A percentile compares a stretch with the other conserved stretches of the same genome.
These are phyloP conservation scores for Porphyrellus sp. DNA, from an alignment of 1,284 basidiomycete species.

Conservation along the genomic window DNA sequence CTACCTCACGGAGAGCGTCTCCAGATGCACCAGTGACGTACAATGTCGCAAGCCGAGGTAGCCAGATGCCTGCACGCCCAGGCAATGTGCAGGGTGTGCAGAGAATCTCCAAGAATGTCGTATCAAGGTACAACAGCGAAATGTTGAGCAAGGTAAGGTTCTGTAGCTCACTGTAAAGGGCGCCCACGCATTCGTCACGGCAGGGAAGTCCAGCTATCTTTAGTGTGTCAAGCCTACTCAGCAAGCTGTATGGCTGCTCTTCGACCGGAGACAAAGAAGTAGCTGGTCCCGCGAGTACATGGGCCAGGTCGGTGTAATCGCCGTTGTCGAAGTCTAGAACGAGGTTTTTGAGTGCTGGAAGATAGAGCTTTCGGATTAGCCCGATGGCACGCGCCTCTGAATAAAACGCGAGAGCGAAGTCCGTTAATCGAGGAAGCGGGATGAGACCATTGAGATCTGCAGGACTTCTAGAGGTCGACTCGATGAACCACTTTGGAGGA, in stretches of 20 bases:
- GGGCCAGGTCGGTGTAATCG: conserved; percentile 43
- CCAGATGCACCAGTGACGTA: neutral
- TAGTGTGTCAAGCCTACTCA: conserved; percentile 45
- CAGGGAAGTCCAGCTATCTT: conserved; percentile 46
- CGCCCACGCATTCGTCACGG: conserved; percentile 28
- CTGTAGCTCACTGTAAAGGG: conserved; percentile 44
- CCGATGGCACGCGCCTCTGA: conserved; percentile 42
- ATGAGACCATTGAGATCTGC: conserved; percentile 37
- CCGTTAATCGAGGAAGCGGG: conserved; percentile 44
- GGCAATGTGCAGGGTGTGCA: conserved; percentile 15
- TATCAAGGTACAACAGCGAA: conserved; percentile 31
- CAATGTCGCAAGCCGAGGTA: neutral
- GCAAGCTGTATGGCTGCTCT: conserved; percentile 38
- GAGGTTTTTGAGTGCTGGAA: conserved; percentile 48
- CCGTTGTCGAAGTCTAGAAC: conserved; percentile 47
- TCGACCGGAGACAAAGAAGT: conserved; percentile 27
- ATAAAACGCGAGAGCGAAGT: conserved; percentile 50
- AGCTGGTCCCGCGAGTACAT: conserved; percentile 36
- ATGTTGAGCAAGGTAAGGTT: conserved; percentile 42
- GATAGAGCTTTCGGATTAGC: conserved; percentile 46
- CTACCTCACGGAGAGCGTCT: neutral
- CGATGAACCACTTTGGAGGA: conserved; percentile 33
- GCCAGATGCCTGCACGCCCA: neutral
- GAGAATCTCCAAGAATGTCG: conserved; percentile 42
- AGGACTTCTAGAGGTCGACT: conserved; percentile 14